Evolutionary conservation across 1,139 yeast species (phyloP).

Genomic region (Kodamaea suecica): DNA sequence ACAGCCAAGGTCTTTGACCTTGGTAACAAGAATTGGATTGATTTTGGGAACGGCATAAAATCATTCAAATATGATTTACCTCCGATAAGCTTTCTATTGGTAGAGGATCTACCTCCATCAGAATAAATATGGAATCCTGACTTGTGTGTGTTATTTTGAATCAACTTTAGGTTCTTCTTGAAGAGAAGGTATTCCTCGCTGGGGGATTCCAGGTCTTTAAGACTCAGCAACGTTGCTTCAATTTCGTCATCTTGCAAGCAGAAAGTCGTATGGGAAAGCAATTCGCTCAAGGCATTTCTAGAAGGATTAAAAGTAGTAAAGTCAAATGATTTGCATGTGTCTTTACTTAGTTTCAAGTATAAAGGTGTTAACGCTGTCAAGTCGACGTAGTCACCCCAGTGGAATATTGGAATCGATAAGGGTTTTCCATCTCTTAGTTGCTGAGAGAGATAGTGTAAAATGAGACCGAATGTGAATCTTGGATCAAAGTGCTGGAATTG

Average conservation of each 20-base stretch:
- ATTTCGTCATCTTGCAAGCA: slow-evolving; percentile 31
- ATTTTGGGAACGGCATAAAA: slow-evolving; percentile 44
- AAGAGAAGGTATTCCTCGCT: background rate
- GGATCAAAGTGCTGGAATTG: slow-evolving; percentile 30
- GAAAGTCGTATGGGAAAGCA: slow-evolving; percentile 17
- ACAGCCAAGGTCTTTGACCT: slow-evolving; percentile 10
- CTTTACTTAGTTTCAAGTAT: slow-evolving; percentile 17
- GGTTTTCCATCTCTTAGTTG: slow-evolving; percentile 3
- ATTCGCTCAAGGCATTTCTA: slow-evolving; percentile 20
- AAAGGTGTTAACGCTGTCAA: slow-evolving; percentile 24
- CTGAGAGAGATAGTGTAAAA: slow-evolving; percentile 21
- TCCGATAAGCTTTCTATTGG: slow-evolving; percentile 26
- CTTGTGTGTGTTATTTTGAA: slow-evolving; percentile 6
- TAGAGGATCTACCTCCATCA: slow-evolving; percentile 32
- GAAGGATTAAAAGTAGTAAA: slow-evolving; percentile 15
- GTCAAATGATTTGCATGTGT: slow-evolving; percentile 23
- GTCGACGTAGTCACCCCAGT: slow-evolving; percentile 39
- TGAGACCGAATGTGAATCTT: slow-evolving; percentile 28
- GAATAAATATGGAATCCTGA: slow-evolving; percentile 41
- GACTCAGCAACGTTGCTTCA: slow-evolving; percentile 5
- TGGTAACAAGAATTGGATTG: slow-evolving; percentile 30
- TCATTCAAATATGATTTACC: slow-evolving; percentile 41
- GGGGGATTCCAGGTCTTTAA: background rate
- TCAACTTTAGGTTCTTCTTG: slow-evolving; percentile 9
- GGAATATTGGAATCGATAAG: slow-evolving; percentile 25